Base-by-base conservation (phyloP, 2,329 filamentous ascomycete genomes). In the Cladosporium sp. region DNA sequence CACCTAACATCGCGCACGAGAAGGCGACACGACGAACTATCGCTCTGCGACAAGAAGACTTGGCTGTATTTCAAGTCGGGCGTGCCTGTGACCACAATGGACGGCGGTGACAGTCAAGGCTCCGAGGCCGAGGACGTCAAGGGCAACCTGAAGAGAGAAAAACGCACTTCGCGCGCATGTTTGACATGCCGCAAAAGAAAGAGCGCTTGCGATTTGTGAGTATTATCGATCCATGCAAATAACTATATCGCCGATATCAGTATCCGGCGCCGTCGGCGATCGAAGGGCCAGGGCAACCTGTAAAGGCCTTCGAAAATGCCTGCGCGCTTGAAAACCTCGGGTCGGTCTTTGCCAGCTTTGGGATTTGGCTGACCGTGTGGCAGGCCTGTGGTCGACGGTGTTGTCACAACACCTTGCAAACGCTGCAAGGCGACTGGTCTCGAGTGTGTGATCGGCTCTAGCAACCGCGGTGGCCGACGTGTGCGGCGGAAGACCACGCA, bases 371-470 rank as follows among this genome's bases (percentile, higher is more conserved):
- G 54, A 67, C 62, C 51, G 37, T 35, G 17, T 55, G 22, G 44
- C 59, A 71, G 65, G 73, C 76, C 67, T 67, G 77, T 65, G 66
- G 71, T 66, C 73, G 79, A 75, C 71, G 80, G 70, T 69, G 74
- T 72, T 70, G 78, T 67, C 69, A 77, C 68, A 66, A 78, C 74
- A 25, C 83, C 83, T 24, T 85, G 83, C 63, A 77, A 81, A 52
- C 74, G 83, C 56, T 85, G 83, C 70, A 77, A 80, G 60, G 78
- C 79, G 63, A 81, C 84, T 61, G 75, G 77, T 57, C 79, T 81
- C 53, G 81, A 84, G 60, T 85, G 83, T 66, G 76, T 85, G 10
- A 75, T 85, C 19, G 82, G 81, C 7, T 79, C 79, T 44, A 83
- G 80, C 48, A 84, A 84, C 65, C 78, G 82, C 56, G 83, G 83